These are phyloP conservation scores for Postia placenta DNA, from an alignment of 768 basidiomycete species.

Conservation along the genomic window DNA sequence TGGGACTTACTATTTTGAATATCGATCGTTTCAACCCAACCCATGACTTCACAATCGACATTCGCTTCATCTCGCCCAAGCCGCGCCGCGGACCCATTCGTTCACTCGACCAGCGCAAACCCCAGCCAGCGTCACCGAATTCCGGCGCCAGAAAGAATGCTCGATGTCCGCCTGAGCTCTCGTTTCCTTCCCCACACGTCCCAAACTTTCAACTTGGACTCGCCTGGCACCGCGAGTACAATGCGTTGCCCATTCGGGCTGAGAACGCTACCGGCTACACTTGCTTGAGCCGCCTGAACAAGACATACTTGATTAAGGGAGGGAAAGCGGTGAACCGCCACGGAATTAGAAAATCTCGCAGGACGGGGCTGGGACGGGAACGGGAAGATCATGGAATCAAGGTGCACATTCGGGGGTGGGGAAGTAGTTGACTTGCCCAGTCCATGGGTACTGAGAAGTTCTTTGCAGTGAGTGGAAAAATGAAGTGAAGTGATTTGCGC, in stretches of 20 bases:
- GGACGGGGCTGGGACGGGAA: slow-evolving; percentile 8
- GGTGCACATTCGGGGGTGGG: slow-evolving; percentile 6
- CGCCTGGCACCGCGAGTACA: slow-evolving; percentile 54
- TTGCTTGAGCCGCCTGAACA: slow-evolving; percentile 33
- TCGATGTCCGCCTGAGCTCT: slow-evolving; percentile 5
- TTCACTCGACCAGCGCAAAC: too few relatives aligned
- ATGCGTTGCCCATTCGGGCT: slow-evolving; percentile 47
- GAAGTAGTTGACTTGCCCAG: slow-evolving; percentile 32
- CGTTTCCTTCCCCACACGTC: slow-evolving; percentile 46
- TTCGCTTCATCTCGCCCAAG: neutral
- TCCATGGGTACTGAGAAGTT: slow-evolving; percentile 80
- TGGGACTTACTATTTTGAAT: too few relatives aligned
- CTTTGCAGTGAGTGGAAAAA: slow-evolving; percentile 77
- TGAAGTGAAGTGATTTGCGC: slow-evolving; percentile 65
- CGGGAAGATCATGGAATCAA: neutral
- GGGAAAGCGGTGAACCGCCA: slow-evolving; percentile 56
- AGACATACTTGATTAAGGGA: slow-evolving; percentile 52
- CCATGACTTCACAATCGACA: neutral
- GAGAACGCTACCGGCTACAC: slow-evolving; percentile 53
- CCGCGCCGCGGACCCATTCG: too few relatives aligned
- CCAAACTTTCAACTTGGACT: slow-evolving; percentile 63
- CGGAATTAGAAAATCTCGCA: slow-evolving; percentile 22
- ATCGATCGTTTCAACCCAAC: too few relatives aligned
- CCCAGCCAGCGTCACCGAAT: slow-evolving; percentile 7
- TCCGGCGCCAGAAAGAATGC: neutral